A percentile compares a stretch with the other conserved stretches of the same genome.
Conservation (phyloP, 2,329 filamentous ascomycete species). For the Zymoseptoria pseudotritici region DNA sequence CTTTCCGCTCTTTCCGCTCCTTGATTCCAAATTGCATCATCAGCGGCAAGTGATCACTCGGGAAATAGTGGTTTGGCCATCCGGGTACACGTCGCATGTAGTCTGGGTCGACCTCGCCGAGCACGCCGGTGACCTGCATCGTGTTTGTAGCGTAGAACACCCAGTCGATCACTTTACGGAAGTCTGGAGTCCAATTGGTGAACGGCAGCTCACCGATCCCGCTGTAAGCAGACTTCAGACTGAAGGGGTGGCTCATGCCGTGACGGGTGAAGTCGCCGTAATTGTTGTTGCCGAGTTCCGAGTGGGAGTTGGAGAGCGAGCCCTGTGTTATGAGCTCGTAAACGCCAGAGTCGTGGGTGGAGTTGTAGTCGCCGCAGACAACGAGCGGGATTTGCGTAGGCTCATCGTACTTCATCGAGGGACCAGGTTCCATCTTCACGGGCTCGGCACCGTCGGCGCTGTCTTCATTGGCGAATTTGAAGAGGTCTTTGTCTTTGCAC, state of each 20-base stretch:
- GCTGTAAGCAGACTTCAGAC: constrained; percentile 80
- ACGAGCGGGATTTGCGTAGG: constrained; percentile 84
- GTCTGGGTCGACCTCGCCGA: constrained; percentile 78
- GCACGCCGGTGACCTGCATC: constrained; percentile 71
- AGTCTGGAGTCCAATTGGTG: constrained; percentile 95
- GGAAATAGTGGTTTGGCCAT: constrained; percentile 92
- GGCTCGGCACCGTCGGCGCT: constrained; percentile 42
- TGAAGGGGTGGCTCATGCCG: constrained; percentile 92
- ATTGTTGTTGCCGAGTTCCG: constrained; percentile 69
- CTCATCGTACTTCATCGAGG: constrained; percentile 78
- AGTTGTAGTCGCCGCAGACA: constrained; percentile 95
- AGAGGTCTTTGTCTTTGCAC: constrained; percentile 65
- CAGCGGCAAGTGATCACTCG: constrained; percentile 83
- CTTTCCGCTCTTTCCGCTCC: constrained; percentile 61
- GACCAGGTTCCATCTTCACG: constrained; percentile 54
- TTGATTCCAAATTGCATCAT: constrained; percentile 87
- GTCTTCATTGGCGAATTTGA: constrained; percentile 42
- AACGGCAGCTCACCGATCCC: constrained; percentile 81
- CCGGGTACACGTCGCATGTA: constrained; percentile 82
- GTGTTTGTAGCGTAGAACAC: constrained; percentile 95
- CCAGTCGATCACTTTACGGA: constrained; percentile 88
- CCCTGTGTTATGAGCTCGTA: constrained; percentile 85
- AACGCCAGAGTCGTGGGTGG: constrained; percentile 75
- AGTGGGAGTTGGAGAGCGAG: constrained; percentile 67
- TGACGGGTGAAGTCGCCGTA: constrained; percentile 91